Evolutionary conservation across 73 alveolate species (phyloP), one percentile per base, ranked within the genome.

Genomic region (Paramecium sonneborni): DNA sequence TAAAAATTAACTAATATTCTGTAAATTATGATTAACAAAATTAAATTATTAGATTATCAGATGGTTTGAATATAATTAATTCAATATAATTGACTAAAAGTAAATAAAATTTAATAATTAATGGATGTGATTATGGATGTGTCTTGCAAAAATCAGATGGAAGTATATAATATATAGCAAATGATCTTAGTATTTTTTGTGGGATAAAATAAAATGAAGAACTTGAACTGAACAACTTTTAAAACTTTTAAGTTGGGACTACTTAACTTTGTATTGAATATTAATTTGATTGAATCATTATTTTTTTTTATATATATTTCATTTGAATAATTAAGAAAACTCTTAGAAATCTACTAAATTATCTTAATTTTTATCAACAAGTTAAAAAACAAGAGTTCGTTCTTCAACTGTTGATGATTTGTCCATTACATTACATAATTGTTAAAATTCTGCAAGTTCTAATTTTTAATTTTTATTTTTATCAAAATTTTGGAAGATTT

Each of bases 391-490:
- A 62, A 62, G 84, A 32, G 23, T 32, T 62, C 7, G 39, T 26
- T 62, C 84, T 1, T 62, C 84, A 62, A n/a, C 28, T 30, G 84
- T 62, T 0, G 84, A 62, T 30, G 84, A 62, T 23, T 74, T 74
- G 20, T 74, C 87, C 58, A 74, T 37, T 0, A 74, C 87, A n/a
- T 74, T 39, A 37, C 87, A 74, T 74, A 74, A 37, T 74, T 74
- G 20, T 74, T 74, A 74, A 39, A 74, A 74, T 39, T 74, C 87
- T 3, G 34, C 56, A 15, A 74, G 21, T 37, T 79, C 90, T 43
- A 79, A 24, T 12, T 23, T 43, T 44, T 79, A 23, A 79, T 79
- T 41, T 24, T 79, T 79, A 44, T 79, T 79, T 34, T 79, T 79
- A 14, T 79, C 90, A 79, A 79, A 79, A 14, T 79, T 79, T 26